Percentiles rank a stretch among this genome's conserved stretches.
Evolutionary conservation across 2,329 filamentous ascomycete species (phyloP).

Genomic region (Cercospora zeae-maydis): DNA sequence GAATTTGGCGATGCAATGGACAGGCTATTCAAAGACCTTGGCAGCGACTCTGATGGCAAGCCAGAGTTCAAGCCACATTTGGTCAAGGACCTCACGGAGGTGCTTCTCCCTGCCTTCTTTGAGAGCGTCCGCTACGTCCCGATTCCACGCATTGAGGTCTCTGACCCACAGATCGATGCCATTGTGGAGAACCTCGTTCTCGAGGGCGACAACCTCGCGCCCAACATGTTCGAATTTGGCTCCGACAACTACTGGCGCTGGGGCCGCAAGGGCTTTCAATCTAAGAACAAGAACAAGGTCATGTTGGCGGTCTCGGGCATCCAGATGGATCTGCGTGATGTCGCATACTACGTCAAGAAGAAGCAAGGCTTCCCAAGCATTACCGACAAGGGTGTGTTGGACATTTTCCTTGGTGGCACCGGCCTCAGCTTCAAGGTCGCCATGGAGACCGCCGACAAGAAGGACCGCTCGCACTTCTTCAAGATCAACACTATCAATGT

Average conservation of each 20-base stretch:
- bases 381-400: conserved; percentile 81
- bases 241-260: conserved; percentile 94
- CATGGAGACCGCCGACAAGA: conserved; percentile 73
- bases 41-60: conserved; percentile 80
- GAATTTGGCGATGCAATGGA: conserved; percentile 70
- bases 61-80: conserved; percentile 88
- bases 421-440: conserved; percentile 92
- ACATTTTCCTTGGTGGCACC: conserved; percentile 80
- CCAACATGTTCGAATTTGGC: conserved; percentile 82
- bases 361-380: conserved; percentile 90
- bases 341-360: conserved; percentile 91
- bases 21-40: conserved; percentile 87
- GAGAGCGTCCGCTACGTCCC: conserved; percentile 87
- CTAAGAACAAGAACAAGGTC: conserved; percentile 76
- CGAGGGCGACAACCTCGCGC: conserved; percentile 94
- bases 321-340: conserved; percentile 83
- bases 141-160: conserved; percentile 89
- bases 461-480: conserved; percentile 79
- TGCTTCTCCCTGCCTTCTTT: conserved; percentile 79
- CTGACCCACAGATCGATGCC: conserved; percentile 76
- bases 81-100: conserved; percentile 79
- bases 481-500: conserved; percentile 73
- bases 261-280: conserved; percentile 83
- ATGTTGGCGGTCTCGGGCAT: conserved; percentile 84
- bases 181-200: conserved; percentile 92